Conservation (phyloP, 116 monocot species). For the Trichopus zeylanicus region DNA sequence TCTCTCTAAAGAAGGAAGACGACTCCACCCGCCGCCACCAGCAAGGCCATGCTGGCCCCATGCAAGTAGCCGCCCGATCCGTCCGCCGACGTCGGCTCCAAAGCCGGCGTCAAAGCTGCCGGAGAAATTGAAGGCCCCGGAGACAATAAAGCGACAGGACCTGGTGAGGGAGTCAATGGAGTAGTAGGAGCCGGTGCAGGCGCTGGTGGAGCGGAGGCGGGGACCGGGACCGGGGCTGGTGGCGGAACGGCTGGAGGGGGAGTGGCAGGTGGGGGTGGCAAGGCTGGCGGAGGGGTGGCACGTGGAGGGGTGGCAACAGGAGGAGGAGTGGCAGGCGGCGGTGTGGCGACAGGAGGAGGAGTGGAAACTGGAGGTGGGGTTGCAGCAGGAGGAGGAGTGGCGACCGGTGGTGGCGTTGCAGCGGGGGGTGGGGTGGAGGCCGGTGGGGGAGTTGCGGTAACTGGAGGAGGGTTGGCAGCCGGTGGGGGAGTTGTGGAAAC, state of each 20-base stretch:
- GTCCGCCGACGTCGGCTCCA: neutral
- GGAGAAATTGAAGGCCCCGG: neutral
- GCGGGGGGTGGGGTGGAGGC: too few relatives aligned
- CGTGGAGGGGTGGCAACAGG: slow-evolving; percentile 16
- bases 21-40: slow-evolving; percentile 8
- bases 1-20: too few relatives aligned
- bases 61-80: neutral
- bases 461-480: too few relatives aligned
- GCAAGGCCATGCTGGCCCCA: slow-evolving; percentile 2
- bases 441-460: neutral
- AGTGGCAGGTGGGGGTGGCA: slow-evolving; percentile 11
- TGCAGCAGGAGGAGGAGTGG: slow-evolving; percentile 4
- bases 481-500: slow-evolving; percentile 9
- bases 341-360: slow-evolving; percentile 18
- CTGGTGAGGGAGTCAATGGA: neutral
- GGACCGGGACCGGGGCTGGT: neutral
- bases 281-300: slow-evolving; percentile 19
- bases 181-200: neutral
- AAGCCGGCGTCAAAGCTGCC: too few relatives aligned
- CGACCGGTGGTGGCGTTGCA: slow-evolving; percentile 9
- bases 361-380: slow-evolving; percentile 8
- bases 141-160: slow-evolving; percentile 3
- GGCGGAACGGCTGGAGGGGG: slow-evolving; percentile 9
- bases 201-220: slow-evolving; percentile 7
- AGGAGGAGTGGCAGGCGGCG: slow-evolving; percentile 15